These are phyloP conservation scores for Magnolia kwangsiensis DNA, from an alignment of 164 flowering plant species.

Conservation along the genomic window DNA sequence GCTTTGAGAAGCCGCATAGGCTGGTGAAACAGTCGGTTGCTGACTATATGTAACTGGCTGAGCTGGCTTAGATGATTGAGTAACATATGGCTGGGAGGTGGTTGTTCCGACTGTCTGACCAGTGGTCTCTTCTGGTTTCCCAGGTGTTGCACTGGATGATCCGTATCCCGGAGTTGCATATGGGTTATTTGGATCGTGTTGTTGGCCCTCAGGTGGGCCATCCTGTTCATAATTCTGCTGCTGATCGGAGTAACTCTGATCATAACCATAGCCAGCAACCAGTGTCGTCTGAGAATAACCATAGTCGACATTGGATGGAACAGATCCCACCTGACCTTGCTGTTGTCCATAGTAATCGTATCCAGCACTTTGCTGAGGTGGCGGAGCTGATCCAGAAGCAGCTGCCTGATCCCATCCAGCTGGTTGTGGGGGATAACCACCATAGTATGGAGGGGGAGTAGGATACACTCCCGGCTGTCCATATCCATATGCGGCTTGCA, in stretches of 20 bases:
- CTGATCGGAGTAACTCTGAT: slow-evolving; percentile 35
- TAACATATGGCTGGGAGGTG: slow-evolving; percentile 17
- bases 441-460: slow-evolving; percentile 29
- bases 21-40: slow-evolving; percentile 11
- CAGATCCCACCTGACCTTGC: slow-evolving; percentile 26
- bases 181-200: slow-evolving; percentile 24
- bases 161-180: slow-evolving; percentile 29
- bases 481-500: slow-evolving; percentile 38
- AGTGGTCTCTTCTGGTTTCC: not conserved
- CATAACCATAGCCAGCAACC: slow-evolving; percentile 23
- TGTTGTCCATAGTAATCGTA: slow-evolving; percentile 32
- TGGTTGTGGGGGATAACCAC: slow-evolving; percentile 30
- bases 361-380: slow-evolving; percentile 29
- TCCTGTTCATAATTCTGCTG: slow-evolving; percentile 31
- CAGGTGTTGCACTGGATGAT: slow-evolving; percentile 9
- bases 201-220: slow-evolving; percentile 18
- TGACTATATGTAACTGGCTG: slow-evolving; percentile 27
- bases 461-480: slow-evolving; percentile 28
- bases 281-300: not conserved
- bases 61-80: slow-evolving; percentile 11
- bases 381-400: slow-evolving; percentile 19
- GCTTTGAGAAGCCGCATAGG: slow-evolving; percentile 14
- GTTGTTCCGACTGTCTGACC: not conserved
- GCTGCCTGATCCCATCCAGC: slow-evolving; percentile 37
- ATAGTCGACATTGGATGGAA: slow-evolving; percentile 22